Conservation (phyloP, 2,329 filamentous ascomycete species). For the Arthrobotrys sinensis region DNA sequence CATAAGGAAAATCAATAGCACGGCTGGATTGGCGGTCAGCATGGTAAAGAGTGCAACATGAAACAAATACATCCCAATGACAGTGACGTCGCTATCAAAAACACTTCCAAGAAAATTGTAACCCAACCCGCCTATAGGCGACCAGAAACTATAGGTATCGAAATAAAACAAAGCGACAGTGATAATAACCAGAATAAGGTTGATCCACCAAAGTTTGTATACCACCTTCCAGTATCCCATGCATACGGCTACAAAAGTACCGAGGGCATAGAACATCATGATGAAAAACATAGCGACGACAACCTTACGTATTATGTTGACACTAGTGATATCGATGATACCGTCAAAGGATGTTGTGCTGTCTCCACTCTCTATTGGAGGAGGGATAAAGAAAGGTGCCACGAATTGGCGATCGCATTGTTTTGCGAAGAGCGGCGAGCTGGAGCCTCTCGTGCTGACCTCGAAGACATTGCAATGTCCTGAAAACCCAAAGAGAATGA, state of each 20-base stretch:
- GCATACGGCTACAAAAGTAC: constrained; percentile 24
- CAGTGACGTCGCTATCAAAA: constrained; percentile 1
- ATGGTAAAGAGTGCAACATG: constrained; percentile 12
- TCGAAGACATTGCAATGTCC: constrained; percentile 33
- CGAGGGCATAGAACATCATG: constrained; percentile 23
- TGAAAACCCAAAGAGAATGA: constrained; percentile 25
- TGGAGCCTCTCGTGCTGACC: background rate
- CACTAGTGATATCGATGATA: background rate
- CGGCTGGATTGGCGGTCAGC: constrained; percentile 1
- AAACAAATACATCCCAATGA: constrained; percentile 27
- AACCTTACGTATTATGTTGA: constrained; percentile 21
- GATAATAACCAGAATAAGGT: constrained; percentile 3
- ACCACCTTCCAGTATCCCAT: constrained; percentile 28
- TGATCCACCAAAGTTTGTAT: constrained; percentile 27
- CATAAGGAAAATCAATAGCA: constrained; percentile 10
- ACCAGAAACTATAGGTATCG: constrained; percentile 22
- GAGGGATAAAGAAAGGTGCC: constrained; percentile 10
- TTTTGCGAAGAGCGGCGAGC: background rate
- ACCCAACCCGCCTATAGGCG: background rate
- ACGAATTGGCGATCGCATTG: constrained; percentile 27
- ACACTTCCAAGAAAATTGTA: constrained; percentile 5
- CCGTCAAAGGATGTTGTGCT: background rate
- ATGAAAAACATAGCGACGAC: constrained; percentile 24
- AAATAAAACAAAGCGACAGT: constrained; percentile 19
- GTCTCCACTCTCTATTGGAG: background rate